These are phyloP conservation scores for Flammula alnicola DNA, from an alignment of 1,284 basidiomycete genomes.

Conservation along the genomic window DNA sequence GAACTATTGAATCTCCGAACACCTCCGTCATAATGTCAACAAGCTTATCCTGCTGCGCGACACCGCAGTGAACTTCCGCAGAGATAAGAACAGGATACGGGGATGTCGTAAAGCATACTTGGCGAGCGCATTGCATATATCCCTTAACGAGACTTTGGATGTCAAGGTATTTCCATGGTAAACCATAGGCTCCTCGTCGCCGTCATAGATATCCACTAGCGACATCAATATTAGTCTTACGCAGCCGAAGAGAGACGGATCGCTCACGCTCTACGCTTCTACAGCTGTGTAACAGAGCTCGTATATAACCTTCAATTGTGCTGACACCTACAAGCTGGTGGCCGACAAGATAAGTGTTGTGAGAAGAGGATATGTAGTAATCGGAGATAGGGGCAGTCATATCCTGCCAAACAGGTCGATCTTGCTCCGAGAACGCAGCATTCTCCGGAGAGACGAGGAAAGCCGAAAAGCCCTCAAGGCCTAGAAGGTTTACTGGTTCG, in stretches of 20 bases:
- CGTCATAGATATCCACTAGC: constrained; percentile 95
- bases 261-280: constrained; percentile 88
- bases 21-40: constrained; percentile 79
- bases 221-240: constrained; percentile 6
- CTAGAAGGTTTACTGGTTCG: constrained; percentile 41
- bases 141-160: constrained; percentile 82
- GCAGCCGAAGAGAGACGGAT: constrained; percentile 4
- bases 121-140: constrained; percentile 86
- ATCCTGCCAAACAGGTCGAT: constrained; percentile 33
- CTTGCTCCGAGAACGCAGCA: constrained; percentile 40
- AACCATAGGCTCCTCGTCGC: constrained; percentile 81
- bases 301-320: constrained; percentile 95
- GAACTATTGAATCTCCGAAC: constrained; percentile 80
- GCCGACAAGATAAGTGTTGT: constrained; percentile 97
- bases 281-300: constrained; percentile 89
- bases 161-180: constrained; percentile 95
- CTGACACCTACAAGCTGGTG: constrained; percentile 93
- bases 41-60: constrained; percentile 84
- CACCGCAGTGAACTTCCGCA: constrained; percentile 89
- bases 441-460: constrained; percentile 68
- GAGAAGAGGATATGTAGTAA: constrained; percentile 70
- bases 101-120: constrained; percentile 95
- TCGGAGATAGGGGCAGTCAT: constrained; percentile 34
- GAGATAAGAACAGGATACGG: constrained; percentile 96
- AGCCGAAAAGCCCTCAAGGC: constrained; percentile 67